These are phyloP conservation scores for Debaryomyces robertsiae DNA, from an alignment of 1,139 yeast species.

Conservation along the genomic window DNA sequence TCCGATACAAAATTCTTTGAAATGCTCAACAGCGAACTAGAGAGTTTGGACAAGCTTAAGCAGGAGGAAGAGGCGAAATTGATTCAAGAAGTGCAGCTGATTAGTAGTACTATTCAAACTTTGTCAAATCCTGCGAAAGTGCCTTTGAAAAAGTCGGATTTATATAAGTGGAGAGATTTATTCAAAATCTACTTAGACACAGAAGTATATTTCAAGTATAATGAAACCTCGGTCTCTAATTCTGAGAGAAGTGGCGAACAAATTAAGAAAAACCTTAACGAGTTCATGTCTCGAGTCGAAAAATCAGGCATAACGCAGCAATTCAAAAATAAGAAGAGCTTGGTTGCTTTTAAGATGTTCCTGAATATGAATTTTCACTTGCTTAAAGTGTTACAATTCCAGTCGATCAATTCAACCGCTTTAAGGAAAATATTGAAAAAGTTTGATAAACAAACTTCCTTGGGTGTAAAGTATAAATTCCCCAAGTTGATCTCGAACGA, in stretches of 20 bases:
- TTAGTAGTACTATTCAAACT: conserved; percentile 42
- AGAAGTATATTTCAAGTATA: conserved; percentile 63
- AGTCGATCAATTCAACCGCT: conserved; percentile 63
- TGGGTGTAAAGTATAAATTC: conserved; percentile 50
- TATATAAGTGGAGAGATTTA: conserved; percentile 72
- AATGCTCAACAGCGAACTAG: conserved; percentile 59
- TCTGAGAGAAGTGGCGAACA: conserved; percentile 43
- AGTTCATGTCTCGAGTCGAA: conserved; percentile 48
- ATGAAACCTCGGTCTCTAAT: conserved; percentile 43
- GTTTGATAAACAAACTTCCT: conserved; percentile 70
- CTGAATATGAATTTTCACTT: conserved; percentile 55
- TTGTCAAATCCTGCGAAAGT: conserved; percentile 40
- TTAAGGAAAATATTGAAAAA: conserved; percentile 69
- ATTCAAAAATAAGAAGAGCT: conserved; percentile 53
- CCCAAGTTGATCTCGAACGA: conserved; percentile 50
- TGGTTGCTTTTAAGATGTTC: conserved; percentile 52
- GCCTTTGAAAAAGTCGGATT: conserved; percentile 48
- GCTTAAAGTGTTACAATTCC: conserved; percentile 61
- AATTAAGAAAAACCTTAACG: conserved; percentile 41
- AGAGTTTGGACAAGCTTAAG: conserved; percentile 50
- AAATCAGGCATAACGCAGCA: conserved; percentile 40
- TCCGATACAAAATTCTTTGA: conserved; percentile 57
- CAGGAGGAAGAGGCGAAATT: conserved; percentile 48
- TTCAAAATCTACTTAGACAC: conserved; percentile 66
- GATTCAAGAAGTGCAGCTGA: conserved; percentile 42